phyloP scores from a whole-genome alignment of 169 alveolate genomes.

The Plasmodium adleri region DNA sequence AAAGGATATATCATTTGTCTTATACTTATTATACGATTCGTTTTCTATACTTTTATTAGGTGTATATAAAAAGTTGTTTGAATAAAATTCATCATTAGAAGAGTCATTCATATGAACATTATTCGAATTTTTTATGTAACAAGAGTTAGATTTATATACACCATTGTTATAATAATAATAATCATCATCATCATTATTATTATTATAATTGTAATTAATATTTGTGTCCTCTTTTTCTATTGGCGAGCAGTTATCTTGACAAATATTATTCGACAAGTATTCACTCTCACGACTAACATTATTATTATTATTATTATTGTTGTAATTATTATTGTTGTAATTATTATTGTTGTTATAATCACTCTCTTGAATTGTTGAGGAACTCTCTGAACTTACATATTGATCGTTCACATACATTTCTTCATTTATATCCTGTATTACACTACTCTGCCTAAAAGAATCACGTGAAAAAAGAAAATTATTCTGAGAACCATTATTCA shows the following conservation, averaged over 20 bases:
- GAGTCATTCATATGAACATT: slow-evolving; percentile 12
- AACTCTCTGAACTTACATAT: slow-evolving; percentile 16
- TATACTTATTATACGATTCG: slow-evolving; percentile 3
- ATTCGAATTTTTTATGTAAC: background rate
- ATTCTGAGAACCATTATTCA: slow-evolving; percentile 2
- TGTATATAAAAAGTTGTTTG: slow-evolving; percentile 70
- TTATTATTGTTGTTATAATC: slow-evolving; percentile 19
- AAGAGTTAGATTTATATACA: background rate
- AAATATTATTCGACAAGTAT: too few relatives aligned
- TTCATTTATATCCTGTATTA: background rate
- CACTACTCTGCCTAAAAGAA: background rate
- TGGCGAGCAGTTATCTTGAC: background rate
- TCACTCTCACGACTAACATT: too few relatives aligned
- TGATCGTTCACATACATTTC: background rate
- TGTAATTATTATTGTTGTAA: background rate
- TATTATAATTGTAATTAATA: background rate
- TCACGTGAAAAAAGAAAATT: slow-evolving; percentile 11
- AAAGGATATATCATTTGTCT: slow-evolving; percentile 49
- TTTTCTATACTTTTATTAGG: slow-evolving; percentile 38
- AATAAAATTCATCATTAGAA: slow-evolving; percentile 61
- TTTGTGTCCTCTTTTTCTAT: background rate
- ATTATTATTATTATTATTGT: background rate
- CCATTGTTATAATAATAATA: background rate
- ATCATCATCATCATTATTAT: too few relatives aligned
- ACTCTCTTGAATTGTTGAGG: slow-evolving; percentile 13